Base-by-base conservation (phyloP, 805 yeast genomes). In the Kodamaea leandrae region DNA sequence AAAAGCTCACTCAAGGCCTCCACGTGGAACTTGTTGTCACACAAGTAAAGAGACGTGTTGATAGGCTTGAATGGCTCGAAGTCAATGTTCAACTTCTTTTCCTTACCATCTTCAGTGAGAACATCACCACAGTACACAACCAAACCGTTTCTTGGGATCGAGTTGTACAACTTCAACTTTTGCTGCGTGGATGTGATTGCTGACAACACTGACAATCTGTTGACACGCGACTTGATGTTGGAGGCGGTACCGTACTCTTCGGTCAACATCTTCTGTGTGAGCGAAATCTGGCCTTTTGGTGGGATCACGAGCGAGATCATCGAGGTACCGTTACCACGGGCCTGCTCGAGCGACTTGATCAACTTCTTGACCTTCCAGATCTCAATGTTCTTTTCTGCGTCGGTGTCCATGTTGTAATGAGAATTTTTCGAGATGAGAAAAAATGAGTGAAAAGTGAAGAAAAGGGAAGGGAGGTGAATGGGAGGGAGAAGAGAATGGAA, bases 171-270 rank as follows among this genome's bases (percentile, higher is more conserved):
- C 68, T 93, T 93, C 60, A 93, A 76, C 63, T 90, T 88, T 68
- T 91, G 98, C 72, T 93, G 99, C 14, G 99, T 93, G 17, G 98
- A 91, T 4, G 98, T 91, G 66, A 93, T 93, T 30, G 99, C 99
- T 15, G 96, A 84, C 49, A 93, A 71, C 32, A 93, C 99, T 30
- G 97, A 89, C 53, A 88, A 74, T 68, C 99, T 78, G 74, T 93
- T 93, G 42, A 93, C 99, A 65, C 99, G 84, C 29, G 98, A 91
- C 68, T 93, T 93, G 64, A 93, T 93, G 66, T 93, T 93, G 37
- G 97, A 87, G 2, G 99, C 99, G 12, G 99, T 93, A 66, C 99
- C 99, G 68, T 89, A 90, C 72, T 93, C 99, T 71, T 93, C 98
- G 3, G 97, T 87, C 66, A 93, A 77, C 90, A 87, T 85, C 68